phyloP scores from a whole-genome alignment of 352 stramenopile genomes.

The Phytophthora sp. region DNA sequence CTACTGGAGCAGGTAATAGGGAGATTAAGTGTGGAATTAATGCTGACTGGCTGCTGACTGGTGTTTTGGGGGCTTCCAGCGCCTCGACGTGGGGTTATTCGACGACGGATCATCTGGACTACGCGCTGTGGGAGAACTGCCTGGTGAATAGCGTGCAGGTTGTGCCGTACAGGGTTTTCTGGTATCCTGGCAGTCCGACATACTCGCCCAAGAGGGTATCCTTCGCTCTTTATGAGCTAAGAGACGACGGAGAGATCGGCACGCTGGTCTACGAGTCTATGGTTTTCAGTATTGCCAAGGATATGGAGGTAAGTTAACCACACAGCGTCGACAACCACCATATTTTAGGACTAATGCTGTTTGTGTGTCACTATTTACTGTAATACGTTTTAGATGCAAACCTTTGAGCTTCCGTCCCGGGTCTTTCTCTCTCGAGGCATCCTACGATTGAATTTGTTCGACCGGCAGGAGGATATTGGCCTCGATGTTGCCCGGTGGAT shows the following conservation, averaged over 20 bases:
- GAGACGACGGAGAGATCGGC: constrained; percentile 24
- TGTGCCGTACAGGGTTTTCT: constrained; percentile 81
- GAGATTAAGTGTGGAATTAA: not conserved
- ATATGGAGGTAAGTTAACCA: constrained; percentile 74
- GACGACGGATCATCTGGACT: constrained; percentile 71
- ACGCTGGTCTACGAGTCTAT: constrained; percentile 58
- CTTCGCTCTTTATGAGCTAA: constrained; percentile 65
- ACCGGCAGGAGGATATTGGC: constrained; percentile 57
- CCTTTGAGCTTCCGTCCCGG: constrained; percentile 50
- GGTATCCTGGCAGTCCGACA: constrained; percentile 73
- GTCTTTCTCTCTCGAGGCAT: constrained; percentile 59
- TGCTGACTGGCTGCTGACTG: not conserved
- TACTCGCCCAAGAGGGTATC: constrained; percentile 68
- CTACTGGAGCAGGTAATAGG: constrained; percentile 83
- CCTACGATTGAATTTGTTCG: constrained; percentile 65
- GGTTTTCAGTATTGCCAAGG: constrained; percentile 55
- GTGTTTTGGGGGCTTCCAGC: constrained; percentile 24
- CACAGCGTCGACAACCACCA: too few relatives aligned
- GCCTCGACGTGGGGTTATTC: constrained; percentile 47
- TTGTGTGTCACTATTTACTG: too few relatives aligned
- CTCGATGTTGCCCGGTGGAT: constrained; percentile 61
- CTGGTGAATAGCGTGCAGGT: constrained; percentile 59
- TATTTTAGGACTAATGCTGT: too few relatives aligned
- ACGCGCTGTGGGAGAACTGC: constrained; percentile 48
- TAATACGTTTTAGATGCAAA: constrained; percentile 69